phyloP scores from a whole-genome alignment of 306 rosid genomes.

The Inga leiocalycina region DNA sequence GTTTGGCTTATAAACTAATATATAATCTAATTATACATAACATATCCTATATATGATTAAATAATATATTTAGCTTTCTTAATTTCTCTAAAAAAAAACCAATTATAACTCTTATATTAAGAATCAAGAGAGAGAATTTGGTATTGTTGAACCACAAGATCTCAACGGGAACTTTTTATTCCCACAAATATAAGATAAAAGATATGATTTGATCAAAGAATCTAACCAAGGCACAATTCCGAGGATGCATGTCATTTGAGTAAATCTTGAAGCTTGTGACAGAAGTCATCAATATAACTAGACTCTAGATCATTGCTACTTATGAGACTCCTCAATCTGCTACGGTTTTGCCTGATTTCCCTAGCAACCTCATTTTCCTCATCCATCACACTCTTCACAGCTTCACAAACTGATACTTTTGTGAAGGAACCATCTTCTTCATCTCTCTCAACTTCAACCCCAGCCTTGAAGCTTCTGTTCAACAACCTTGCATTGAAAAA shows the following conservation, averaged over 20 bases:
- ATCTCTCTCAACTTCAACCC: neutral
- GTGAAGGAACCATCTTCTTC: constrained; percentile 28
- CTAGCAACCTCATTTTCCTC: neutral
- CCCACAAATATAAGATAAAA: no score
- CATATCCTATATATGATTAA: no score
- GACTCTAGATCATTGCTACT: neutral
- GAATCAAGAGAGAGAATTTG: no score
- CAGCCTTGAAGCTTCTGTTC: neutral
- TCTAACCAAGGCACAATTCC: neutral
- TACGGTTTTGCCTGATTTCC: neutral
- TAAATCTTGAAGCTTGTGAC: constrained; percentile 8
- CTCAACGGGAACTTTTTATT: no score
- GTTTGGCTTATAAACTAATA: no score
- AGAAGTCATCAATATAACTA: neutral
- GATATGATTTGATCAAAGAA: neutral
- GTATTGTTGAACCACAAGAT: no score
- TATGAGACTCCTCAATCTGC: neutral
- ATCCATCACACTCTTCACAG: constrained; percentile 2
- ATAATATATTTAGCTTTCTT: no score
- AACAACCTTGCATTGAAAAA: constrained; percentile 10
- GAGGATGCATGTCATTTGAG: neutral
- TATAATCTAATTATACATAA: no score
- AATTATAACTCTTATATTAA: no score
- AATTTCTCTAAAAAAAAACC: no score
- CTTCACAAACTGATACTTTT: neutral